phyloP scores from a whole-genome alignment of 257 asterid species.

The Nicotiana undulata region DNA sequence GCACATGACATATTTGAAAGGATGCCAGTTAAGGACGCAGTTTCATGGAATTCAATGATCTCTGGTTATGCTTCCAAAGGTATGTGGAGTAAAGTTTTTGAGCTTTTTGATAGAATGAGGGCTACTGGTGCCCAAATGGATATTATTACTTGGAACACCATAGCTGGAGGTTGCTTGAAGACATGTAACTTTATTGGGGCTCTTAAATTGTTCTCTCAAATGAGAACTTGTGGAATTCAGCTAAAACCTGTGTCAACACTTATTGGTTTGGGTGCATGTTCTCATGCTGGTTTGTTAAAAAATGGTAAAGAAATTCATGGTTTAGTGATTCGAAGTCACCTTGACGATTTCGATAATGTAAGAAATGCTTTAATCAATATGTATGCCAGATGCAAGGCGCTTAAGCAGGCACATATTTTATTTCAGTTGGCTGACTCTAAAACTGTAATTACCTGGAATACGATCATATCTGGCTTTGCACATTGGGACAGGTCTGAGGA shows the following conservation, averaged over 20 bases:
- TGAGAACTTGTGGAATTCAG: constrained; percentile 27
- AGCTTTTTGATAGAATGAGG: constrained; percentile 59
- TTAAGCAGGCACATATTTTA: constrained; percentile 46
- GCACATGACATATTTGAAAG: constrained; percentile 56
- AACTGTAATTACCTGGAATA: constrained; percentile 63
- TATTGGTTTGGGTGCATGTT: constrained; percentile 69
- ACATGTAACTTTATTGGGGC: constrained; percentile 46
- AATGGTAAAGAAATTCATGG: constrained; percentile 73
- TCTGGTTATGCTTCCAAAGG: constrained; percentile 63
- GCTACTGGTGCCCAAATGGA: constrained; percentile 30
- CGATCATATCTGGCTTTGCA: constrained; percentile 70
- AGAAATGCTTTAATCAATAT: constrained; percentile 57
- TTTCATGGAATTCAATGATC: constrained; percentile 81
- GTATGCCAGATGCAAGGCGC: constrained; percentile 72
- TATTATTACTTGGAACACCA: constrained; percentile 62
- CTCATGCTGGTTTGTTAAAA: constrained; percentile 47
- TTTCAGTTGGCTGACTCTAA: constrained; percentile 41
- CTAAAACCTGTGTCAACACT: constrained; percentile 71
- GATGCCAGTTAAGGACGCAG: constrained; percentile 57
- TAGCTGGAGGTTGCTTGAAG: constrained; percentile 66
- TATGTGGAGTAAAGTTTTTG: constrained; percentile 63
- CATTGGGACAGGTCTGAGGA: constrained; percentile 55
- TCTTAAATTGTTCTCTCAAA: constrained; percentile 53
- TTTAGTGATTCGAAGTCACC: constrained; percentile 51
- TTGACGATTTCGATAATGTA: constrained; percentile 38